Evolutionary conservation across 192 early-diverging fungal genomes (phyloP), one percentile per base, ranked within the genome.

Genomic region (Backusella liffmaniae): DNA sequence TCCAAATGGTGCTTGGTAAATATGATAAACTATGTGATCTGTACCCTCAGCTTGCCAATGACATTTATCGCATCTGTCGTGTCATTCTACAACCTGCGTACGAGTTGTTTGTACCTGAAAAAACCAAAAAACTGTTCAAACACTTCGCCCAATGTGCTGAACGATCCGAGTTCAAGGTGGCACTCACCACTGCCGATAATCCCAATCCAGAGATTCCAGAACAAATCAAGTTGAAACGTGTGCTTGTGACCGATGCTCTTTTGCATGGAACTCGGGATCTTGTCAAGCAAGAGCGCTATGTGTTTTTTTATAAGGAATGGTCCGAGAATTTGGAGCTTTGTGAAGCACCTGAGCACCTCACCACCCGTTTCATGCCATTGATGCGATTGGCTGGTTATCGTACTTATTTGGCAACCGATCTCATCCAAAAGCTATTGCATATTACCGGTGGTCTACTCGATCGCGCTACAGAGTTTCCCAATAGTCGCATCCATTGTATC

Each of bases 271-370:
- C 35, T 0, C 59, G 72, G 5, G 72, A 81, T 70, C 34, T 81
- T 3, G 34, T 32, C 13, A 71, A 77, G 30, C 37, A 70, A n/a
- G 66, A 83, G 10, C 73, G 72, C 3, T 88, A 85, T 72, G 78
- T 82, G 23, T 94, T 90, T 62, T 93, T 93, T 73, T 94, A 91
- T 66, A 72, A 69, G 4, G 39, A 77, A 8, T 94, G 92, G 92
- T 78, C 81, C 10, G 79, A 88, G 1, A 59, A 83, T 16, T 23
- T 92, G 12, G 80, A 86, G 0, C 32, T 65, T 0, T 84, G 84
- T 37, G 72, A 78, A 13, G 41, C 36, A 0, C 49, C 75, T 7
- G 37, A 80, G 51, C 82, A 83, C 29, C 46, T 84, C 18, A 76
- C 79, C 13, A 76, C 79, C 0, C 73, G 77, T 34, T 72, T 85